Percentiles rank a stretch among this genome's conserved stretches.
phyloP scores from a whole-genome alignment of 345 rosid species.

The Lumnitzera racemosa region DNA sequence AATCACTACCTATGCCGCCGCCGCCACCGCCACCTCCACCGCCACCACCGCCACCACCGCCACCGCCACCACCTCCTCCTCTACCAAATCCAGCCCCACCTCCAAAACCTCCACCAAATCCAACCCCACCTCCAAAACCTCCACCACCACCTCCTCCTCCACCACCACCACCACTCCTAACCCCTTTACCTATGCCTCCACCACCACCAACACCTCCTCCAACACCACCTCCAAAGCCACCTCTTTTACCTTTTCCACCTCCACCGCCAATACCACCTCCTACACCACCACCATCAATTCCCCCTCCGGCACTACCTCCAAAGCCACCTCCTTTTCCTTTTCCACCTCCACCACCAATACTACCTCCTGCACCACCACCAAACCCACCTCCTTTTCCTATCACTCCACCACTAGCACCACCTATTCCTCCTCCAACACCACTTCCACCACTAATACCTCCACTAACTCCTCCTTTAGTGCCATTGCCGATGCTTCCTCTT shows the following conservation, averaged over 20 bases:
- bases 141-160: constrained; percentile 9
- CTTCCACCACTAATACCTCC: neutral
- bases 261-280: constrained; percentile 2
- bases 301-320: constrained; percentile 1
- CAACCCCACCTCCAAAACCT: constrained; percentile 3
- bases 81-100: constrained; percentile 5
- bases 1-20: constrained; percentile 6
- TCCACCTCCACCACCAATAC: constrained; percentile 7
- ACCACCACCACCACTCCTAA: constrained; percentile 6
- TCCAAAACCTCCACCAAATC: constrained; percentile 9
- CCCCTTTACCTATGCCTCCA: constrained; percentile 7
- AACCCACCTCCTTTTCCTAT: constrained; percentile 6
- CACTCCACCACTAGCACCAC: constrained; percentile 1
- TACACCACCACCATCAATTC: neutral
- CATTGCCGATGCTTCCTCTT: constrained; percentile 10
- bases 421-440: neutral
- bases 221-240: constrained; percentile 7
- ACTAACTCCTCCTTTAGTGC: constrained; percentile 1
- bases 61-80: constrained; percentile 6
- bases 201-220: constrained; percentile 5
- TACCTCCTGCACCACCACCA: constrained; percentile 10
- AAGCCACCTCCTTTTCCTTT: constrained; percentile 12
- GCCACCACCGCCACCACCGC: constrained; percentile 8
- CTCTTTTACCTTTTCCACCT: neutral
- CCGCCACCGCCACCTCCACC: constrained; percentile 9